Base-by-base conservation (phyloP, 768 basidiomycete species). In the Hemileccinum rubropunctum region DNA sequence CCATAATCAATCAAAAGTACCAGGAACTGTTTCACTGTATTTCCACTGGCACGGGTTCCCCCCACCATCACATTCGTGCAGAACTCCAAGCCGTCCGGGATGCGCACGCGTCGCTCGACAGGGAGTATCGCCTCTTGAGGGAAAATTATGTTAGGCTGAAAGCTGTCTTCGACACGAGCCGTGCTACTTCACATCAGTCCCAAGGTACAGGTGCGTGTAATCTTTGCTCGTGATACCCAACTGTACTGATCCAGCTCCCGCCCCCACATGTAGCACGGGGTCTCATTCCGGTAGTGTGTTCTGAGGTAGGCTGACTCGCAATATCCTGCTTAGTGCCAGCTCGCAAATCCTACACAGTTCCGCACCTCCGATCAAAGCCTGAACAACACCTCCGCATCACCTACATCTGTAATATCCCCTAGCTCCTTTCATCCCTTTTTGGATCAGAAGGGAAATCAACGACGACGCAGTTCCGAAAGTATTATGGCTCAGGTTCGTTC, bases 121-220 rank as follows among this genome's bases (percentile, higher is more conserved):
- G 37, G 23, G 60, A 66, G 4, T 52, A 60, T 42, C 51, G 39
- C 26, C 1, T 53, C 37, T 39, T 68, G 46, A 37, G 47, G 8
- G 59, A 58, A 3, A 70, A 58, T 42, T 66, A 64, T 45, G 11
- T 42, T 1, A 53, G 39, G 48, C 40, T 67, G 20, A 60, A 53
- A 34, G 34, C 42, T 12, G 28, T 39, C 26, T 17, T 35, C 30
- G 56, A 54, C 36, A 23, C 47, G 18, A 39, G 6, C 39, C 54
- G 38, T 27, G 17, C 38, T 28, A 4, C 20, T 32, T 56, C 50
- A n/a, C 51, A 48, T 21, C 62, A 48, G 13, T 3, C 38, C 30
- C 60, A 52, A 33, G 34, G 39, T 26, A 5, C 45, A 43, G 21
- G 62, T 56, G 18, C 30, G 48, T 47, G 26, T 17, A 34, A 11